These are phyloP conservation scores for Spongospora subterranea DNA, from an alignment of 208 protist species.

Conservation along the genomic window DNA sequence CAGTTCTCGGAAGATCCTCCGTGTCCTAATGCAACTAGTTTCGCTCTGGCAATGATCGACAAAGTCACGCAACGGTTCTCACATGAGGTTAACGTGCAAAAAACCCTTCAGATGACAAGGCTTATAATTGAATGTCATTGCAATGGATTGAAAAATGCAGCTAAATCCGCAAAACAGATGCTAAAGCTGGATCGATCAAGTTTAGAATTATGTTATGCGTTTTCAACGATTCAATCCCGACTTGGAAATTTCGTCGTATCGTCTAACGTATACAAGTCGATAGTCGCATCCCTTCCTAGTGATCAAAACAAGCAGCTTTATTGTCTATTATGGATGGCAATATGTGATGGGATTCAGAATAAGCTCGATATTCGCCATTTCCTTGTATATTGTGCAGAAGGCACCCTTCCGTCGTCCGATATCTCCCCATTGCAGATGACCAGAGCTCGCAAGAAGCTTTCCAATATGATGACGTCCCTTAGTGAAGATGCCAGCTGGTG, in stretches of 20 bases:
- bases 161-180: background rate
- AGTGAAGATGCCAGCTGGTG: constrained; percentile 31
- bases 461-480: background rate
- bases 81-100: background rate
- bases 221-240: background rate
- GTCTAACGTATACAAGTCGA: background rate
- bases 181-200: background rate
- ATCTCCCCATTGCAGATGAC: background rate
- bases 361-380: background rate
- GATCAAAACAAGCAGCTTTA: background rate
- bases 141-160: background rate
- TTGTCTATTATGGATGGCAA: background rate
- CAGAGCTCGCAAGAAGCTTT: background rate
- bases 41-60: too few relatives aligned
- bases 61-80: too few relatives aligned
- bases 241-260: background rate
- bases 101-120: background rate
- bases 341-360: background rate
- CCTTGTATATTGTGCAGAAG: background rate
- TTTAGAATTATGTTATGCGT: background rate
- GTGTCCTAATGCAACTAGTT: too few relatives aligned
- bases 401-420: background rate
- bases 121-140: background rate
- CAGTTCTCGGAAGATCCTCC: background rate
- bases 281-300: too few relatives aligned